A percentile compares a stretch with the other conserved stretches of the same genome.
Evolutionary conservation across 1,284 basidiomycete species (phyloP).

Genomic region (Peniophora sp.): DNA sequence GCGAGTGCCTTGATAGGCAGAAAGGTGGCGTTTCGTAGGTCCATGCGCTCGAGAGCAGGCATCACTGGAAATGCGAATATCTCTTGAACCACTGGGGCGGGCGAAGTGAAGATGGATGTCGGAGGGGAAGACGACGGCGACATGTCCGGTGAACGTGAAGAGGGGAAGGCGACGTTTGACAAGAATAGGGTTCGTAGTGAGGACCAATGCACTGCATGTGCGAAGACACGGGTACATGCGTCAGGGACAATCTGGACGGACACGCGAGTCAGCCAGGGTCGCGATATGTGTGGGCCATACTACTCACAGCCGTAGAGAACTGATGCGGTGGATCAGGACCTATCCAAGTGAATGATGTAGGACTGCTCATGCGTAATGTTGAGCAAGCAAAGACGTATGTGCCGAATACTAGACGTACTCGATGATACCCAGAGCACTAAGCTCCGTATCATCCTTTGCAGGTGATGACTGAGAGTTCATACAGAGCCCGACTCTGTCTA

Average conservation of each 20-base stretch:
- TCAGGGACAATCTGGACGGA: conserved; percentile 36
- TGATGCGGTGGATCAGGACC: conserved; percentile 53
- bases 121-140: background rate
- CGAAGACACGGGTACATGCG: conserved; percentile 34
- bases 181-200: conserved; percentile 37
- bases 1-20: conserved; percentile 32
- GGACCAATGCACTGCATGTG: conserved; percentile 34
- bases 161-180: conserved; percentile 28
- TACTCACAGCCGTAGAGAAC: conserved; percentile 48
- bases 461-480: conserved; percentile 9
- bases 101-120: conserved; percentile 17
- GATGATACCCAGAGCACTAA: conserved; percentile 7
- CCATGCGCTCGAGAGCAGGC: conserved; percentile 32
- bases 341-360: conserved; percentile 42
- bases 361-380: conserved; percentile 22
- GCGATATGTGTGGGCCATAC: background rate
- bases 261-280: background rate
- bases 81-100: conserved; percentile 11
- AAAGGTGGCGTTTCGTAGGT: conserved; percentile 42
- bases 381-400: background rate
- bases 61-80: conserved; percentile 24
- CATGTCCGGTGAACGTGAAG: conserved; percentile 14
- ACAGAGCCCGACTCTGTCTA: conserved; percentile 7
- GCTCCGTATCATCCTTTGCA: conserved; percentile 6
- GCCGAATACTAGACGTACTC: conserved; percentile 6